Evolutionary conservation across 140 eudicot genomes (phyloP).

Genomic region (Stevia rebaudiana): DNA sequence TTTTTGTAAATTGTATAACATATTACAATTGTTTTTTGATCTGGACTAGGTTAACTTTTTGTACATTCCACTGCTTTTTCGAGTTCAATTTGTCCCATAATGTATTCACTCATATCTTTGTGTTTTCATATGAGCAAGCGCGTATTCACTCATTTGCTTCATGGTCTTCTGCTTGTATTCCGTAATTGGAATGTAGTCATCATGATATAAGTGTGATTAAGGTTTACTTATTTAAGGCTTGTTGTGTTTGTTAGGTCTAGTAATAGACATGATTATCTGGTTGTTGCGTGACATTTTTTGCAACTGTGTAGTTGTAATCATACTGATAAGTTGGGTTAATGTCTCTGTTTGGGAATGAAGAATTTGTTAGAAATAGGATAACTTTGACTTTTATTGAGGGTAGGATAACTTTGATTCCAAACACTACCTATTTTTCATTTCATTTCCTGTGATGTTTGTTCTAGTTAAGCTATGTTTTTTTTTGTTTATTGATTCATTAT

Average conservation of each 20-base stretch:
- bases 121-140: background rate
- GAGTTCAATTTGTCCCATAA: constrained; percentile 2
- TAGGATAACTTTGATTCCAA: too few species aligned
- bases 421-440: background rate
- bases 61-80: constrained; percentile 2
- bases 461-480: background rate
- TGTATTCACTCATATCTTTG: constrained; percentile 1
- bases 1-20: constrained; percentile 1
- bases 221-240: background rate
- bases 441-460: background rate
- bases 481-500: background rate
- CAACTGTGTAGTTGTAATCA: background rate
- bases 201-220: background rate
- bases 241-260: background rate
- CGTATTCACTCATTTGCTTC: background rate
- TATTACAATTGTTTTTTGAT: background rate
- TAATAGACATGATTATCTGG: background rate
- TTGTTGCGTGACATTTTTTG: background rate
- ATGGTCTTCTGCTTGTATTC: background rate
- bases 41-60: background rate
- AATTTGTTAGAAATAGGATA: background rate
- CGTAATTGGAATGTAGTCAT: background rate
- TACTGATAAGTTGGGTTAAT: background rate
- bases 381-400: too few species aligned
- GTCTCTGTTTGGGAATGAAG: background rate